phyloP scores from a whole-genome alignment of 176 grass and related monocot species.

The Triticum turgidum region DNA sequence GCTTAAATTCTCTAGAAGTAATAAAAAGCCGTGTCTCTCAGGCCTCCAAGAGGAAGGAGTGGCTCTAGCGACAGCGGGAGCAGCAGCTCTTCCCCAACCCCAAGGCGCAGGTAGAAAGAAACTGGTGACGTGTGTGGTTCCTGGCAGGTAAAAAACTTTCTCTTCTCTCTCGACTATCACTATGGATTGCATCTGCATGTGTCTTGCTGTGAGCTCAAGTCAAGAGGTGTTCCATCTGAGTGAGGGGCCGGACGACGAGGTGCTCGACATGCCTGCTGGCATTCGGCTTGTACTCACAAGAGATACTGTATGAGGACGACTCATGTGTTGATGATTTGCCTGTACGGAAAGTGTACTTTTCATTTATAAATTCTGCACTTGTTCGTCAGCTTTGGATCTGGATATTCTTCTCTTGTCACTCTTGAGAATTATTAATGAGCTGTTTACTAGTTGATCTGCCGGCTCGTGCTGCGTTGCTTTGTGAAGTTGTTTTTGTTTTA shows the following conservation, averaged over 20 bases:
- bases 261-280: conserved; percentile 2
- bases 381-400: neutral
- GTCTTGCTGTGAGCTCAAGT: conserved; percentile 51
- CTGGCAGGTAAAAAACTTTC: conserved; percentile 54
- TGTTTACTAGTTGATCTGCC: neutral
- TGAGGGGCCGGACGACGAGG: neutral
- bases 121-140: conserved; percentile 4
- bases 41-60: conserved; percentile 88
- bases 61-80: conserved; percentile 65
- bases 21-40: conserved; percentile 21
- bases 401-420: neutral
- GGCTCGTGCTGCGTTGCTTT: neutral
- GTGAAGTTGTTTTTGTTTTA: neutral
- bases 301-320: neutral
- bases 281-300: neutral
- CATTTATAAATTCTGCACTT: neutral
- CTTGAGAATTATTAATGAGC: neutral
- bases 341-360: neutral
- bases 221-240: conserved; percentile 18
- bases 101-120: conserved; percentile 48
- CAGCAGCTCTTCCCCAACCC: conserved; percentile 71
- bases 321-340: neutral
- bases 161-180: conserved; percentile 42
- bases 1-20: neutral
- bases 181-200: conserved; percentile 51